Conservation (phyloP, 805 yeast genomes). For the Hanseniaspora meyeri region DNA sequence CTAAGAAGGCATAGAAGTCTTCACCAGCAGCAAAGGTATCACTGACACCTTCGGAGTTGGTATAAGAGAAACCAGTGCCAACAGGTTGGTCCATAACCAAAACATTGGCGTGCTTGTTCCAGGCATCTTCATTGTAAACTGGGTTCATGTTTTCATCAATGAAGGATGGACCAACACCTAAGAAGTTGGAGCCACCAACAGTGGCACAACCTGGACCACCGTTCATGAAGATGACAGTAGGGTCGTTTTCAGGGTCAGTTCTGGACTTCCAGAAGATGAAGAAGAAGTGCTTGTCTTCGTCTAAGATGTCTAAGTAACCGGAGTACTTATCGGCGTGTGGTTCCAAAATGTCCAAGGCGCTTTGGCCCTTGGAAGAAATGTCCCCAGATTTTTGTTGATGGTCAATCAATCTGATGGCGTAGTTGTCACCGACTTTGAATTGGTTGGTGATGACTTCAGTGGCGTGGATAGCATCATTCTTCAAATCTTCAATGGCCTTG, state of each 20-base stretch:
- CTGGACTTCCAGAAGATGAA: slow-evolving; percentile 78
- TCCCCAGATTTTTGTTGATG: not conserved
- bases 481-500: slow-evolving; percentile 4
- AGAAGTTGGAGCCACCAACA: slow-evolving; percentile 62
- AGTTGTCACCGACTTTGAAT: slow-evolving; percentile 13
- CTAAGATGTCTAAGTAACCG: slow-evolving; percentile 73
- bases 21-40: slow-evolving; percentile 72
- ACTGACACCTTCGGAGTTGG: slow-evolving; percentile 31
- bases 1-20: slow-evolving; percentile 69
- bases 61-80: slow-evolving; percentile 13
- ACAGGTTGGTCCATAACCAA: slow-evolving; percentile 45
- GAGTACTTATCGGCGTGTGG: slow-evolving; percentile 61
- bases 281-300: slow-evolving; percentile 80
- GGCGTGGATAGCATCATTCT: not conserved
- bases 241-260: slow-evolving; percentile 77
- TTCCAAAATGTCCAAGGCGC: slow-evolving; percentile 57
- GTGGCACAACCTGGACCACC: slow-evolving; percentile 96
- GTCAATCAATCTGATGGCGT: slow-evolving; percentile 13
- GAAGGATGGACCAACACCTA: slow-evolving; percentile 74
- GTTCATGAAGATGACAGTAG: slow-evolving; percentile 76
- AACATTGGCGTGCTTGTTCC: slow-evolving; percentile 78
- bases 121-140: slow-evolving; percentile 58
- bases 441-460: slow-evolving; percentile 11
- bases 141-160: slow-evolving; percentile 53
- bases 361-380: slow-evolving; percentile 34